Conservation (phyloP, 352 stramenopile species). For the Phytophthora idaei region DNA sequence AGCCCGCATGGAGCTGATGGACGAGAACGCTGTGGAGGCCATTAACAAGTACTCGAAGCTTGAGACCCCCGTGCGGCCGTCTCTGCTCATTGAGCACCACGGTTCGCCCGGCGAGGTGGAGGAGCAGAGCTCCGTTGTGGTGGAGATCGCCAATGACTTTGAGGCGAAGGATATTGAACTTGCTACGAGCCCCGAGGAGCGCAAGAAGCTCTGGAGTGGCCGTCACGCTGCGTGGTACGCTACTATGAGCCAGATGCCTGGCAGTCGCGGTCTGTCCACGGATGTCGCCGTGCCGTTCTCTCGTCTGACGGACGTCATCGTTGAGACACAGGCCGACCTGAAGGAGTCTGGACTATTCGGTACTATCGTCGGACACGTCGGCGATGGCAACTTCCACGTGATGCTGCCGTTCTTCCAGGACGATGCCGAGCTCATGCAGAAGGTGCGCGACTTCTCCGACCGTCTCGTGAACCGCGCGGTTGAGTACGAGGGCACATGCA, state of each 20-base stretch:
- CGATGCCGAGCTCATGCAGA: slow-evolving; percentile 84
- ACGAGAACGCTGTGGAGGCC: slow-evolving; percentile 74
- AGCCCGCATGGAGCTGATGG: slow-evolving; percentile 89
- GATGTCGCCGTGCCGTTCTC: slow-evolving; percentile 98
- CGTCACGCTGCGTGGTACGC: slow-evolving; percentile 88
- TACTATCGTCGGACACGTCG: slow-evolving; percentile 92
- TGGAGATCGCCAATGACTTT: slow-evolving; percentile 89
- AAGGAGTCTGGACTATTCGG: slow-evolving; percentile 88
- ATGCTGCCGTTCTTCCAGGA: slow-evolving; percentile 93
- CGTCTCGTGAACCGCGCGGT: slow-evolving; percentile 86
- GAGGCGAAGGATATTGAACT: slow-evolving; percentile 83
- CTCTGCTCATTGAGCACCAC: slow-evolving; percentile 96
- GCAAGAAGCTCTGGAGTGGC: slow-evolving; percentile 85
- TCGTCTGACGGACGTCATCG: slow-evolving; percentile 93
- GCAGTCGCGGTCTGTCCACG: slow-evolving; percentile 89
- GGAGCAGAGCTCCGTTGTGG: slow-evolving; percentile 87
- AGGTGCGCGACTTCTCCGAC: slow-evolving; percentile 90
- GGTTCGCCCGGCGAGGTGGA: slow-evolving; percentile 80
- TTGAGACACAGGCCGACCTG: slow-evolving; percentile 92
- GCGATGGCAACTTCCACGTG: slow-evolving; percentile 98
- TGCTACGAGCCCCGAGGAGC: slow-evolving; percentile 70
- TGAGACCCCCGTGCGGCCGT: slow-evolving; percentile 80
- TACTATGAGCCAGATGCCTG: slow-evolving; percentile 81
- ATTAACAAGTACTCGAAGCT: slow-evolving; percentile 91
- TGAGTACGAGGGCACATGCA: slow-evolving; percentile 95